Evolutionary conservation across 140 eudicot species (phyloP), one percentile per base, ranked within the genome.

Genomic region (Flaveria floridana): DNA sequence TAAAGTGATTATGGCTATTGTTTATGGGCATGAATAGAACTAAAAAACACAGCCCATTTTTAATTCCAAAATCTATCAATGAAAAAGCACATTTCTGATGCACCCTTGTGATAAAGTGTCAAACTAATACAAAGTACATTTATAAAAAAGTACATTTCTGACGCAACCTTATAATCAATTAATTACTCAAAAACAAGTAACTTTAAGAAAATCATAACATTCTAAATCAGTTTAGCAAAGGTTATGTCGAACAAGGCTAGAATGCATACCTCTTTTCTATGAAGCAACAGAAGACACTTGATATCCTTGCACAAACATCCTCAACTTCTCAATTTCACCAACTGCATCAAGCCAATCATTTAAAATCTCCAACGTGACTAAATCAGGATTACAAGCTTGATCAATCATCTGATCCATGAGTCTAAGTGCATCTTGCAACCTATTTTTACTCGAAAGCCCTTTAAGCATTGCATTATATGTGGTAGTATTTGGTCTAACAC

Each of bases 401-500:
- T 78, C 78, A 7, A 66, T 81, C 97, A 94, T 94, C 68, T 80
- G 86, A 65, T 90, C 91, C 99, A 94, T 88, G 51, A 83, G 79
- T 73, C 75, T 72, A 44, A 82, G 44, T 42, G 89, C 97, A 56
- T 82, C 86, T 10, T 82, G 80, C 72, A 88, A 50, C 86, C 68
- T 69, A 71, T 90, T 85, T 80, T 42, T 83, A 74, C 86, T 87
- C 23, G 53, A 58, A 73, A 94, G 86, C 77, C 96, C 96, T 78
- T 85, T 94, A 26, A 94, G 76, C 78, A 90, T 61, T 48, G 99
- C 91, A 85, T 94, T 94, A 78, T 69, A 94, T 0, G 99, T 94
- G 3, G 76, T 85, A 20, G 88, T 79, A 78, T 87, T 83, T n/a
- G 95, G 90, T 77, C 56, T 85, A 73, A 90, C 90, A 14, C 82